These are phyloP conservation scores for Penicillium frequentans DNA, from an alignment of 2,329 filamentous ascomycete species.

Conservation along the genomic window DNA sequence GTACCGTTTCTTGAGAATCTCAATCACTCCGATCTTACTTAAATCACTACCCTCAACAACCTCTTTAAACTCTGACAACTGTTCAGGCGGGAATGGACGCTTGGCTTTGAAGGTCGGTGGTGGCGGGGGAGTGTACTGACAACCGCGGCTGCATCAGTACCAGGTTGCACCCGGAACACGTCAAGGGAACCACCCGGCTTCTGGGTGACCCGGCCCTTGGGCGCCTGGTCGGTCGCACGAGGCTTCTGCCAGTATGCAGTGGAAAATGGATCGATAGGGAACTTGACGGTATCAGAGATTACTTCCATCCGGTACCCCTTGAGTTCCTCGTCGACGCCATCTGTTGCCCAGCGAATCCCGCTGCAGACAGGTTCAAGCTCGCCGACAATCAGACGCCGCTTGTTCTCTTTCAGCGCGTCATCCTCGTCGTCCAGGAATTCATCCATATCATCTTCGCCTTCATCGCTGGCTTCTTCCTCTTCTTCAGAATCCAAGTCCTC, in stretches of 20 bases:
- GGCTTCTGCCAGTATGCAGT: conserved; percentile 70
- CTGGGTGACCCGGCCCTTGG: conserved; percentile 14
- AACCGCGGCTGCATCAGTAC: conserved; percentile 8
- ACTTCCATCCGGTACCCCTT: conserved; percentile 71
- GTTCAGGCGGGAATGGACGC: conserved; percentile 57
- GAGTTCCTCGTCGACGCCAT: conserved; percentile 50
- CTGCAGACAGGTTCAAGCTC: conserved; percentile 75
- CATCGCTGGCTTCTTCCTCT: conserved; percentile 61
- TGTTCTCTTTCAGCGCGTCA: conserved; percentile 57
- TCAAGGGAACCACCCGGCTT: conserved; percentile 14
- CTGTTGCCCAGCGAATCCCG: conserved; percentile 78
- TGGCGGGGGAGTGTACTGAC: conserved; percentile 13
- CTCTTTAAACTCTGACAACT: conserved; percentile 66
- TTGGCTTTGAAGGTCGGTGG: conserved; percentile 29
- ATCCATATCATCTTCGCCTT: conserved; percentile 81
- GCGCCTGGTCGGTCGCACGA: conserved; percentile 23
- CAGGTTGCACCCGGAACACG: conserved; percentile 19
- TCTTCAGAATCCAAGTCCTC: conserved; percentile 66
- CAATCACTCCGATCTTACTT: conserved; percentile 72
- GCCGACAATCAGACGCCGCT: conserved; percentile 60
- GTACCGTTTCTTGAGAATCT: conserved; percentile 69
- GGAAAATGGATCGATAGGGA: conserved; percentile 82
- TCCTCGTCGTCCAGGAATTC: conserved; percentile 88
- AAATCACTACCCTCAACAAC: conserved; percentile 70
- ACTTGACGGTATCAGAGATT: conserved; percentile 56